These are phyloP conservation scores for Leucocoprinus sp. DNA, from an alignment of 768 basidiomycete genomes.

Conservation along the genomic window DNA sequence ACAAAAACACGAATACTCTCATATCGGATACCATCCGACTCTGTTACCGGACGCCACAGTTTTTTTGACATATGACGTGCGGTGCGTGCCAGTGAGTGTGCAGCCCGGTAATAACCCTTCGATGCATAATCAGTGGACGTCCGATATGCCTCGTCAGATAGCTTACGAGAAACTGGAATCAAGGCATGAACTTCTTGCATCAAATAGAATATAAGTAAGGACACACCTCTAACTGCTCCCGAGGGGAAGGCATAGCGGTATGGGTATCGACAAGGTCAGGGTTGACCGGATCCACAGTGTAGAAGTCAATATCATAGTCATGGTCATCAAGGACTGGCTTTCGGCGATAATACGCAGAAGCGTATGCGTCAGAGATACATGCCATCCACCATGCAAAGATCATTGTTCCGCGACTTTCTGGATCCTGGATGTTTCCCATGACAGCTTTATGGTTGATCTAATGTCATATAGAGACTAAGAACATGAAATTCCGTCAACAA, in stretches of 20 bases:
- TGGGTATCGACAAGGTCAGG: constrained; percentile 39
- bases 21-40: constrained; percentile 69
- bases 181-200: constrained; percentile 13
- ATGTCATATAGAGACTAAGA: neutral
- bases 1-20: constrained; percentile 53
- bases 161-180: constrained; percentile 58
- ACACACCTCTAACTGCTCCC: constrained; percentile 74
- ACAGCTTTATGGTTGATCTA: constrained; percentile 83
- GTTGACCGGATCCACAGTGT: constrained; percentile 58
- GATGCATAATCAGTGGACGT: constrained; percentile 14
- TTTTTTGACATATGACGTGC: constrained; percentile 75
- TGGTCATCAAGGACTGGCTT: constrained; percentile 84
- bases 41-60: constrained; percentile 73
- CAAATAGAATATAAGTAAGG: neutral
- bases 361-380: constrained; percentile 76
- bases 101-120: constrained; percentile 79
- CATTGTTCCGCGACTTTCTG: constrained; percentile 74
- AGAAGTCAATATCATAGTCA: constrained; percentile 87
- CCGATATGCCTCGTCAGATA: constrained; percentile 10
- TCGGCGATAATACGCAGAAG: constrained; percentile 74
- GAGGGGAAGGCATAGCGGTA: constrained; percentile 48
- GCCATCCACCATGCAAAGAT: constrained; percentile 95
- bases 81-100: constrained; percentile 76
- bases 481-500: neutral
- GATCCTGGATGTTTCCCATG: constrained; percentile 63